phyloP scores from a whole-genome alignment of 1,284 basidiomycete species.

The Pseudozyma sp. region DNA sequence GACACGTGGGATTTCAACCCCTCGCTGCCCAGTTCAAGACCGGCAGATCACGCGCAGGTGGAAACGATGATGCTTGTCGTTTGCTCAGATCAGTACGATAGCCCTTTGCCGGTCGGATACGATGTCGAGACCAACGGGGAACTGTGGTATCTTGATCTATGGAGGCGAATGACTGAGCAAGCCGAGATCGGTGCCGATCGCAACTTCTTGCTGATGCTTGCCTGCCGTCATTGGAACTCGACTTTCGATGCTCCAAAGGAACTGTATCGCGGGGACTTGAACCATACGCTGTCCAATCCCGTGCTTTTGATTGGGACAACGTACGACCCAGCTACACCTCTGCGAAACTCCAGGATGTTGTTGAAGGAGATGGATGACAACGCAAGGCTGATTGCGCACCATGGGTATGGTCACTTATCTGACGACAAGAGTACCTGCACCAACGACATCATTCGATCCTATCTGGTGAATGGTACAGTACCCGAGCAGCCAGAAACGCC shows the following conservation, averaged over 20 bases:
- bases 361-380: slow-evolving; percentile 35
- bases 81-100: slow-evolving; percentile 40
- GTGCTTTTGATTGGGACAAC: slow-evolving; percentile 31
- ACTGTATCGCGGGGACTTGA: slow-evolving; percentile 32
- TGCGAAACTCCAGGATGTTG: slow-evolving; percentile 25
- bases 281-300: slow-evolving; percentile 19
- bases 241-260: slow-evolving; percentile 23
- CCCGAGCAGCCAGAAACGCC: slow-evolving; percentile 2
- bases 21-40: background rate
- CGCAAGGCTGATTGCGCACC: slow-evolving; percentile 27
- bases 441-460: background rate
- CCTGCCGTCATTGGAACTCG: slow-evolving; percentile 38
- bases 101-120: slow-evolving; percentile 10
- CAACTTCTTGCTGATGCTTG: slow-evolving; percentile 31
- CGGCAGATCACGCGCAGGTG: slow-evolving; percentile 5
- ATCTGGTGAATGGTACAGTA: slow-evolving; percentile 1
- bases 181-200: slow-evolving; percentile 33
- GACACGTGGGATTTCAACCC: slow-evolving; percentile 37
- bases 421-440: background rate
- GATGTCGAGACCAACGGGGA: slow-evolving; percentile 13
- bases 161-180: slow-evolving; percentile 21
- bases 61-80: slow-evolving; percentile 29
- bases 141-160: slow-evolving; percentile 29
- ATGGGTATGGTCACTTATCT: background rate
- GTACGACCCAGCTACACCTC: slow-evolving; percentile 45